Evolutionary conservation across 1,284 basidiomycete species (phyloP).

Genomic region (Entoloma clypeatum): DNA sequence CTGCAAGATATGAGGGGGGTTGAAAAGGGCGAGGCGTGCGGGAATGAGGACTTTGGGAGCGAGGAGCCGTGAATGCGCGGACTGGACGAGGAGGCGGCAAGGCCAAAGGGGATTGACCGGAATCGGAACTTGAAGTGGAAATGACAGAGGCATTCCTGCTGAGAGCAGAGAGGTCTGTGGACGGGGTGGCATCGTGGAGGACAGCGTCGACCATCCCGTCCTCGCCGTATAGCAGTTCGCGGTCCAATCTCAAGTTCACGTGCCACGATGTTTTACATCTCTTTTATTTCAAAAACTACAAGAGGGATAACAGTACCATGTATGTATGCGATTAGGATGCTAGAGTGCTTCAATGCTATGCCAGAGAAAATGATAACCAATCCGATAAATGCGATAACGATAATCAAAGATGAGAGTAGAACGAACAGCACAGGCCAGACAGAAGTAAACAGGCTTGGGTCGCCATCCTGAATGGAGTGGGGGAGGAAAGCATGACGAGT

Average conservation of each 20-base stretch:
- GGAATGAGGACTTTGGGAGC: conserved; percentile 51
- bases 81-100: conserved; percentile 51
- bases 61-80: conserved; percentile 64
- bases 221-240: too few relatives aligned
- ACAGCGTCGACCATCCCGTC: too few relatives aligned
- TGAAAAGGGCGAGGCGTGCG: conserved; percentile 40
- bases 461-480: too few relatives aligned
- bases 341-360: neutral
- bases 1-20: conserved; percentile 58
- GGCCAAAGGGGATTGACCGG: conserved; percentile 36
- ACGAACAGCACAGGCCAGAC: too few relatives aligned
- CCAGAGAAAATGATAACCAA: neutral
- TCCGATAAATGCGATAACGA: conserved; percentile 20
- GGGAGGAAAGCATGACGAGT: too few relatives aligned
- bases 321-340: conserved; percentile 1
- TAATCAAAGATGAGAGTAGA: conserved; percentile 16
- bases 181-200: too few relatives aligned
- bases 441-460: too few relatives aligned
- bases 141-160: conserved; percentile 76
- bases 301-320: too few relatives aligned
- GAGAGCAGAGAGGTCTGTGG: too few relatives aligned
- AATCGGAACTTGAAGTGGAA: conserved; percentile 61
- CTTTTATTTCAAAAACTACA: too few relatives aligned
- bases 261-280: neutral
- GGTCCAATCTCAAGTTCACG: conserved; percentile 22